Percentiles rank a stretch among this genome's conserved stretches.
phyloP scores from a whole-genome alignment of 2,329 filamentous ascomycete species.

The Amylocarpus encephaloides region DNA sequence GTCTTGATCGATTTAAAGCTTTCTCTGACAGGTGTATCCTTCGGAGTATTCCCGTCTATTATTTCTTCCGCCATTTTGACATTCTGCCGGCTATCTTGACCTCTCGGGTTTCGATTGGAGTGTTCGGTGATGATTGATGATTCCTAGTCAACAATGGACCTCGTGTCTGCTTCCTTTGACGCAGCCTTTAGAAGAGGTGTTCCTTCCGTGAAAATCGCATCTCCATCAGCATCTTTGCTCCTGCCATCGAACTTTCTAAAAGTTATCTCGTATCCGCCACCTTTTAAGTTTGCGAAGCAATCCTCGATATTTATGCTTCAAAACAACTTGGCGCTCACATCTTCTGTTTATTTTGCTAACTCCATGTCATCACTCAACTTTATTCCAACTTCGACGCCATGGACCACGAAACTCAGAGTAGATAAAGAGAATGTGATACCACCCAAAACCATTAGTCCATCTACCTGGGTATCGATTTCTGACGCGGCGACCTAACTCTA shows the following conservation, averaged over 20 bases:
- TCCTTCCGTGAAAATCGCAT: conserved; percentile 37
- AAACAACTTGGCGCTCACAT: conserved; percentile 42
- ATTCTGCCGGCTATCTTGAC: not conserved
- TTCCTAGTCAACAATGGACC: conserved; percentile 3
- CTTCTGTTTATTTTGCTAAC: conserved; percentile 44
- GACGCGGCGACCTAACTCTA: conserved; percentile 34
- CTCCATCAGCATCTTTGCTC: conserved; percentile 33
- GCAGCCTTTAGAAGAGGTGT: conserved; percentile 42
- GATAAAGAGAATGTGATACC: conserved; percentile 46
- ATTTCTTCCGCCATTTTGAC: conserved; percentile 30
- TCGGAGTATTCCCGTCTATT: conserved; percentile 35
- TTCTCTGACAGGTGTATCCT: conserved; percentile 32
- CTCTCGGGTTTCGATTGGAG: not conserved
- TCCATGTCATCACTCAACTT: conserved; percentile 47
- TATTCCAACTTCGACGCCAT: conserved; percentile 48
- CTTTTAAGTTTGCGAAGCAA: conserved; percentile 49
- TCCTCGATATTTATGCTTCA: conserved; percentile 45
- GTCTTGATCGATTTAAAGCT: conserved; percentile 37
- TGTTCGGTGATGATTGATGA: not conserved
- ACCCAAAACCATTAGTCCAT: conserved; percentile 46
- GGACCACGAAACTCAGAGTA: conserved; percentile 42
- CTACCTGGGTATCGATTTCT: conserved; percentile 48
- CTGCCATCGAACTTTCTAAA: conserved; percentile 37
- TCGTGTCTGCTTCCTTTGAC: conserved; percentile 26
- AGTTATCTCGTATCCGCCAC: conserved; percentile 44